Percentiles rank a stretch among this genome's conserved stretches.
These are phyloP conservation scores for Sporothrix variecibatus DNA, from an alignment of 2,329 filamentous ascomycete genomes.

Conservation along the genomic window DNA sequence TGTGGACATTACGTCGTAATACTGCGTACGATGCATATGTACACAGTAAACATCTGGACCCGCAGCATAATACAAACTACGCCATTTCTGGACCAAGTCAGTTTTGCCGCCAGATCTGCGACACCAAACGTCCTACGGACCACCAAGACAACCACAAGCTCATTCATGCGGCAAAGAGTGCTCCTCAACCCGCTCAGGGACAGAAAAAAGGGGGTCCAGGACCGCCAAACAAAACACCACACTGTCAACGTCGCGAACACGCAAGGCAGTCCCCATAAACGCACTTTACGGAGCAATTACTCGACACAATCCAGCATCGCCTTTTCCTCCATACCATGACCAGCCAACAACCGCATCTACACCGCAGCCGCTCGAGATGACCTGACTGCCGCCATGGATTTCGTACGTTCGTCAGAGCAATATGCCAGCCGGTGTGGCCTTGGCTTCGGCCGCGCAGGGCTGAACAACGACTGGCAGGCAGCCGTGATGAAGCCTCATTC, in stretches of 20 bases:
- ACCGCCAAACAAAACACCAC: neutral
- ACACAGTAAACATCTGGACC: neutral
- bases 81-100: constrained; percentile 7
- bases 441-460: neutral
- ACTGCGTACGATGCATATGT: neutral
- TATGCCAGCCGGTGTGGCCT: neutral
- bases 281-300: neutral
- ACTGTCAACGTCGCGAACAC: neutral
- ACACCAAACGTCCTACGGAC: constrained; percentile 23
- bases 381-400: constrained; percentile 55
- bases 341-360: neutral
- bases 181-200: neutral
- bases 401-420: constrained; percentile 47
- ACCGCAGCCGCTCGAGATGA: constrained; percentile 45
- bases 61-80: neutral
- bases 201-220: constrained; percentile 1
- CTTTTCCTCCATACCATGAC: neutral
- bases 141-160: neutral
- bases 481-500: neutral
- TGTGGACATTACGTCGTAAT: neutral
- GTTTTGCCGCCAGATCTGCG: constrained; percentile 29
- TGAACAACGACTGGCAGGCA: neutral
- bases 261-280: neutral
- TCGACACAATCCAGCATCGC: neutral
- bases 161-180: constrained; percentile 22